Base-by-base conservation (phyloP, 495 filamentous ascomycete genomes). In the Chaetomium cochliodes region DNA sequence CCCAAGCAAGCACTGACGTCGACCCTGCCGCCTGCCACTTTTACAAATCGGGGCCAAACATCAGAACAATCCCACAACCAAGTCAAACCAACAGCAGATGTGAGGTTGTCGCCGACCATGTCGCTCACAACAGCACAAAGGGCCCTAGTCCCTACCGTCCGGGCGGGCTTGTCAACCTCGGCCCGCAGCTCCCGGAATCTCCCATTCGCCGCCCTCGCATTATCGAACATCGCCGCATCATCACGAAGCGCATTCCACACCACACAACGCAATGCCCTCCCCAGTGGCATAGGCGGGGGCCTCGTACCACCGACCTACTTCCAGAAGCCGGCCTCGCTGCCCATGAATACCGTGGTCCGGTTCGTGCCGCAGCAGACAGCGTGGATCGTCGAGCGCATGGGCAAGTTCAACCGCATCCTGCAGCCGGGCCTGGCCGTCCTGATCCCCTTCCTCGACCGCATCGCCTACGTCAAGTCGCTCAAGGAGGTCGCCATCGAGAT, bases 361-460 rank as follows among this genome's bases (percentile, higher is more conserved):
- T 98, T 98, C 80, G 96, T 98, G 30, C 94, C 96, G 12, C 96
- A 98, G 77, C 94, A 98, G 80, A 97, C 93, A 61, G 96, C 94
- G 80, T 98, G 96, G 96, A 92, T 98, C 64, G 94, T 98, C 46
- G 96, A 98, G 80, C 91, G 94, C 66, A 98, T 98, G 94, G 94
- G 94, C 55, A 93, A 92, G 74, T 98, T 94, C 81, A 86, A 91
- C 78, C 84, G 92, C 26, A 97, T 98, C 67, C 78, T 98, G 56
- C 84, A 97, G 66, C 94, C 94, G 0, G 94, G 94, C 60, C 79
- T 98, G 46, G 92, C 96, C 7, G 85, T 98, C 68, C 78, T 98
- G 66, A 82, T 94, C 37, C 94, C 94, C 0, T 91, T 98, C 69
- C 68, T 98, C 73, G 94, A 98, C 74, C 91, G 93, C 54, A 97